Conservation (phyloP, 1,284 basidiomycete species). For the Somion occarium region DNA sequence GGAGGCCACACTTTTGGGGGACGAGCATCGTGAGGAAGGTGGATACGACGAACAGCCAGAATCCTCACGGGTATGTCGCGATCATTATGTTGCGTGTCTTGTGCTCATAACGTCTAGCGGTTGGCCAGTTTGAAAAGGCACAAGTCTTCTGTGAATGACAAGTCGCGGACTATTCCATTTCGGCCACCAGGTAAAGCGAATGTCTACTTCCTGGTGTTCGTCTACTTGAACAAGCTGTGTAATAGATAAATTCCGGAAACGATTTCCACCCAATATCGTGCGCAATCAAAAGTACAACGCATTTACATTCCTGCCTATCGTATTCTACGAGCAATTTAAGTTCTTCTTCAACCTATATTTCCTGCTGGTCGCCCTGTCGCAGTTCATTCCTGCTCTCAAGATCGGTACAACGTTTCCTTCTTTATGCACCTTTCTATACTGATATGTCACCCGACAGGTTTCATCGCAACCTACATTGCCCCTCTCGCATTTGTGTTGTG, state of each 20-base stretch:
- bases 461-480: slow-evolving; percentile 94
- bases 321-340: slow-evolving; percentile 99
- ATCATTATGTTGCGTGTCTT: slow-evolving; percentile 21
- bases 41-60: slow-evolving; percentile 26
- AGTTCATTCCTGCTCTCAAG: slow-evolving; percentile 94
- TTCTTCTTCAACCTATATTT: slow-evolving; percentile 99
- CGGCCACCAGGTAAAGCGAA: slow-evolving; percentile 53
- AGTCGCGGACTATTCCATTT: slow-evolving; percentile 75
- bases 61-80: background rate
- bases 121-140: slow-evolving; percentile 27
- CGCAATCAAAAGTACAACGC: slow-evolving; percentile 98
- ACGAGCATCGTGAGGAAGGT: slow-evolving; percentile 31
- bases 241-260: slow-evolving; percentile 62
- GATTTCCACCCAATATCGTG: slow-evolving; percentile 82
- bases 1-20: slow-evolving; percentile 43
- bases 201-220: background rate
- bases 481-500: slow-evolving; percentile 93
- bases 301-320: slow-evolving; percentile 91
- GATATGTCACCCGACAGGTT: slow-evolving; percentile 49
- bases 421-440: background rate
- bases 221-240: background rate
- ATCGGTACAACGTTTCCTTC: slow-evolving; percentile 59
- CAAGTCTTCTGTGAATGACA: slow-evolving; percentile 45
- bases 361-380: slow-evolving; percentile 91
- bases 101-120: slow-evolving; percentile 20